These are phyloP conservation scores for Draba incana DNA, from an alignment of 345 rosid genomes.

Conservation along the genomic window DNA sequence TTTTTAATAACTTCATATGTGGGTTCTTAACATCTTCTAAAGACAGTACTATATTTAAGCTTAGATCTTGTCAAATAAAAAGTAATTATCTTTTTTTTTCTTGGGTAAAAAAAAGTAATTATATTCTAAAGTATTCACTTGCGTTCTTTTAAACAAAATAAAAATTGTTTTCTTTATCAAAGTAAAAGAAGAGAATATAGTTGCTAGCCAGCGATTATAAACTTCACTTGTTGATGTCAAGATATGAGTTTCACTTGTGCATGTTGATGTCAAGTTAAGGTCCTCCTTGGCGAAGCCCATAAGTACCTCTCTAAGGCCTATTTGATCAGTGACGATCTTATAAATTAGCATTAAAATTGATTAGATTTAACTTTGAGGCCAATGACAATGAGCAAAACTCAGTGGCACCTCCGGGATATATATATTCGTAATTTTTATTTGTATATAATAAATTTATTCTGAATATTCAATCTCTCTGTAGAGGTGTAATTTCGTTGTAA, in stretches of 20 bases:
- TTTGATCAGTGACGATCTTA: neutral
- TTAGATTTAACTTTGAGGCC: too few relatives aligned
- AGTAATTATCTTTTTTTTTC: too few relatives aligned
- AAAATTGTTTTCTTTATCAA: too few relatives aligned
- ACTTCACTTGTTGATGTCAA: too few relatives aligned
- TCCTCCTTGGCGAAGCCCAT: conserved; percentile 10
- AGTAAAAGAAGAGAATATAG: too few relatives aligned
- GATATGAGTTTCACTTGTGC: neutral
- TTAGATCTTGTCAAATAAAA: neutral
- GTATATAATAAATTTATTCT: neutral
- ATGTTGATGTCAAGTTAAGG: neutral
- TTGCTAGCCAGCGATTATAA: too few relatives aligned
- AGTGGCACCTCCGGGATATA: too few relatives aligned
- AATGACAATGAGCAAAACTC: too few relatives aligned
- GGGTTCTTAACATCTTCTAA: neutral
- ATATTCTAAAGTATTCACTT: neutral
- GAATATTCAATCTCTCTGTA: neutral
- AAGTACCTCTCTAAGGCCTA: conserved; percentile 6
- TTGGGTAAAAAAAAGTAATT: too few relatives aligned
- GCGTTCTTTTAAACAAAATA: neutral
- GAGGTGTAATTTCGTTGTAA: conserved; percentile 9
- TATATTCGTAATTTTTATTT: too few relatives aligned
- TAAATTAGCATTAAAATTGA: too few relatives aligned
- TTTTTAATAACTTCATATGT: neutral
- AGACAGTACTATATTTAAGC: neutral